A percentile compares a stretch with the other conserved stretches of the same genome.
These are phyloP conservation scores for Dalbergia oliveri DNA, from an alignment of 306 rosid genomes.

Conservation along the genomic window DNA sequence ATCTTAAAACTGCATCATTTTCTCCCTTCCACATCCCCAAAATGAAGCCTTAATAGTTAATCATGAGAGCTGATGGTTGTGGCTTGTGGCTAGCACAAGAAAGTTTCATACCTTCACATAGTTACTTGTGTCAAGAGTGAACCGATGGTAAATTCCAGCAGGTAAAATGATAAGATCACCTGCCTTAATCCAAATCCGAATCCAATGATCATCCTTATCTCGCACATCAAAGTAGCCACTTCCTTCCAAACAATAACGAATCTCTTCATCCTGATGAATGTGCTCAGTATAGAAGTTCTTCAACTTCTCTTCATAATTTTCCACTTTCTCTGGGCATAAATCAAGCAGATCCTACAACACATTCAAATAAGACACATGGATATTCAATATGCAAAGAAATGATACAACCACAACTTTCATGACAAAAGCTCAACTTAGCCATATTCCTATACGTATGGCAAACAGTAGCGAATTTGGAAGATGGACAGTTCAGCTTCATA, in stretches of 20 bases:
- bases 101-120: conserved; percentile 71
- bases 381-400: conserved; percentile 7
- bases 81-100: background rate
- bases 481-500: too few relatives aligned
- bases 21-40: background rate
- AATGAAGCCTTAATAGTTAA: background rate
- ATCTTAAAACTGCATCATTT: background rate
- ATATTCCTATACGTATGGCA: too few relatives aligned
- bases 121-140: conserved; percentile 83
- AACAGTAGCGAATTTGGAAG: too few relatives aligned
- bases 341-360: conserved; percentile 79
- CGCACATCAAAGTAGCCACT: conserved; percentile 90
- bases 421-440: too few relatives aligned
- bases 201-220: conserved; percentile 83
- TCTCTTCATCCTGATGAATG: conserved; percentile 94
- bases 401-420: background rate
- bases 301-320: conserved; percentile 80
- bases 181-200: conserved; percentile 82
- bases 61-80: background rate
- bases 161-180: conserved; percentile 96
- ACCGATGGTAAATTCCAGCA: conserved; percentile 94
- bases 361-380: background rate
- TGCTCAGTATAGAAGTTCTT: conserved; percentile 93
- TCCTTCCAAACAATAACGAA: conserved; percentile 88
- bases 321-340: conserved; percentile 78